Evolutionary conservation across 352 stramenopile genomes (phyloP).

Genomic region (Phytophthora gonapodyides): DNA sequence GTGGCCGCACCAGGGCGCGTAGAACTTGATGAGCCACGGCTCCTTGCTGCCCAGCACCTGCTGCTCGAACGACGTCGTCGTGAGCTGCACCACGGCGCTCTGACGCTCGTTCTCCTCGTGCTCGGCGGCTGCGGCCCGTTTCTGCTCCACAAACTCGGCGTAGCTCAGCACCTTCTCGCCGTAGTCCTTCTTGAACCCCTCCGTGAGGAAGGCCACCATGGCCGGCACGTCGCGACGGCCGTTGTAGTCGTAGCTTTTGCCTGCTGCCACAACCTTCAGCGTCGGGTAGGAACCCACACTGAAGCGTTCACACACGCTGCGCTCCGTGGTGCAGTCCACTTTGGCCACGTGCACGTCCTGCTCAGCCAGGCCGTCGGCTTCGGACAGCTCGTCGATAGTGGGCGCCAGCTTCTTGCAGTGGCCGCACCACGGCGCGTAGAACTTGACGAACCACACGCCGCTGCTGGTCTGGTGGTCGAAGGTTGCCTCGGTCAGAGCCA

Average conservation of each 20-base stretch:
- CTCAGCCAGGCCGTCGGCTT: conserved; percentile 37
- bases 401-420: conserved; percentile 85
- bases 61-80: conserved; percentile 56
- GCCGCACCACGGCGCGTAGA: conserved; percentile 86
- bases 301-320: conserved; percentile 79
- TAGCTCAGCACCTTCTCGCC: conserved; percentile 63
- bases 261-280: conserved; percentile 69
- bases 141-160: conserved; percentile 41
- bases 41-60: conserved; percentile 64
- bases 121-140: conserved; percentile 41
- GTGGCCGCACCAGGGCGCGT: conserved; percentile 79
- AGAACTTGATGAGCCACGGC: conserved; percentile 85
- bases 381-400: conserved; percentile 60
- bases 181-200: conserved; percentile 75
- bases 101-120: conserved; percentile 58
- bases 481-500: conserved; percentile 47
- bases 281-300: conserved; percentile 83
- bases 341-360: conserved; percentile 63
- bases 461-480: conserved; percentile 65
- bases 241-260: conserved; percentile 75
- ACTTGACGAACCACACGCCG: conserved; percentile 81
- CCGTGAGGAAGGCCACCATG: conserved; percentile 57
- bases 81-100: conserved; percentile 58
- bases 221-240: conserved; percentile 57
- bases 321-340: conserved; percentile 81